These are phyloP conservation scores for Emergomyces pasteurianus DNA, from an alignment of 2,329 filamentous ascomycete species.

Conservation along the genomic window DNA sequence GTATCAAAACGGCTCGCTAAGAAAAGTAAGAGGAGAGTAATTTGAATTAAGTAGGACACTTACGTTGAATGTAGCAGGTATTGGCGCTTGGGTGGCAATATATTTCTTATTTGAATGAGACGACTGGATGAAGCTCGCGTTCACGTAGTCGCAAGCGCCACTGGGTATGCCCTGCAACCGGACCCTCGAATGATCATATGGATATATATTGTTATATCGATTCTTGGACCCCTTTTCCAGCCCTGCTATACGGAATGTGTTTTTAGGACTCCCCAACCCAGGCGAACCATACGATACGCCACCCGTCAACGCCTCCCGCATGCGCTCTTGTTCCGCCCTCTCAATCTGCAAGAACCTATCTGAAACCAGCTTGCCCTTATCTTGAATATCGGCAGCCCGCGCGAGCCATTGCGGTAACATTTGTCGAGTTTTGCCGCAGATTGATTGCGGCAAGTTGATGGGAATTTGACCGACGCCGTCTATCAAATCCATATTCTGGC, in stretches of 20 bases:
- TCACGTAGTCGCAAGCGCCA: slow-evolving; percentile 82
- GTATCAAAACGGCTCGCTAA: neutral
- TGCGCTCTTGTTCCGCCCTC: slow-evolving; percentile 74
- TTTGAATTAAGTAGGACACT: slow-evolving; percentile 33
- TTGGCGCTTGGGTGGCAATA: slow-evolving; percentile 87
- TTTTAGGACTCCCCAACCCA: slow-evolving; percentile 26
- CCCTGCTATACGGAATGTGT: slow-evolving; percentile 63
- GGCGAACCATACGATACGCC: slow-evolving; percentile 46
- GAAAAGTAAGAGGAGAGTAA: no score
- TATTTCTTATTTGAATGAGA: slow-evolving; percentile 79
- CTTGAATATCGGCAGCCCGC: slow-evolving; percentile 50
- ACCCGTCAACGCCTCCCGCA: slow-evolving; percentile 65
- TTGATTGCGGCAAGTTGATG: slow-evolving; percentile 44
- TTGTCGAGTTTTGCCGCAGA: slow-evolving; percentile 37
- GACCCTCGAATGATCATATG: slow-evolving; percentile 87
- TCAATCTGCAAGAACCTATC: slow-evolving; percentile 78
- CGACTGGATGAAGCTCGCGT: slow-evolving; percentile 76
- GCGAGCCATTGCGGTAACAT: slow-evolving; percentile 67
- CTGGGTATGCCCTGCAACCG: slow-evolving; percentile 56
- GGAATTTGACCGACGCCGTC: slow-evolving; percentile 78
- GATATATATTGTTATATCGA: slow-evolving; percentile 94
- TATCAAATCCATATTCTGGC: slow-evolving; percentile 90
- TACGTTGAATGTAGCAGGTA: slow-evolving; percentile 84
- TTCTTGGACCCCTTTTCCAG: slow-evolving; percentile 95
- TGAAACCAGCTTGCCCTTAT: slow-evolving; percentile 70